A percentile compares a stretch with the other conserved stretches of the same genome.
Evolutionary conservation across 495 filamentous ascomycete species (phyloP).

Genomic region (Tuber umbilicatum): DNA sequence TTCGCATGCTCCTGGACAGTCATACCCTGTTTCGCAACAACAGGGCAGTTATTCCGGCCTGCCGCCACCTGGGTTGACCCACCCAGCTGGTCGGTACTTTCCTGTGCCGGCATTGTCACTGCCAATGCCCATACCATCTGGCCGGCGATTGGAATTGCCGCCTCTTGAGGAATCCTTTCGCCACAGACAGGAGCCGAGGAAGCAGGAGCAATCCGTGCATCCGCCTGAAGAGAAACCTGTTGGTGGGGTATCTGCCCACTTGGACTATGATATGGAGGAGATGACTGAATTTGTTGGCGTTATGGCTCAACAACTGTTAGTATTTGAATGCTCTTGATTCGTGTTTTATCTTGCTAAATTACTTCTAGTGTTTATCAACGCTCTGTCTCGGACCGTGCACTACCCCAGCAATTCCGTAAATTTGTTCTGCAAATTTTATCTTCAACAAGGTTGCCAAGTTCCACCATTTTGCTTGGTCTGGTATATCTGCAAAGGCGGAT

Average conservation of each 20-base stretch:
- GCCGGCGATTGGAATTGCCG: slow-evolving; percentile 31
- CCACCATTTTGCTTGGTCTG: slow-evolving; percentile 88
- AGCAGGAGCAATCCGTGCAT: slow-evolving; percentile 33
- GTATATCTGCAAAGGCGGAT: slow-evolving; percentile 81
- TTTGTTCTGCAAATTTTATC: slow-evolving; percentile 91
- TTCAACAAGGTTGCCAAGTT: slow-evolving; percentile 88
- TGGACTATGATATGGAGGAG: slow-evolving; percentile 97
- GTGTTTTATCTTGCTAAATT: slow-evolving; percentile 51
- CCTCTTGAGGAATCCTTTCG: slow-evolving; percentile 32
- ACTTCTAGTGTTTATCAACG: slow-evolving; percentile 49
- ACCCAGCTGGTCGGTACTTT: slow-evolving; percentile 36
- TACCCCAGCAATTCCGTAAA: slow-evolving; percentile 78
- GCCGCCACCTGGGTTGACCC: slow-evolving; percentile 38
- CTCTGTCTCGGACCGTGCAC: slow-evolving; percentile 43
- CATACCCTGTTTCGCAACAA: slow-evolving; percentile 31
- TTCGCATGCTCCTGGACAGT: slow-evolving; percentile 19
- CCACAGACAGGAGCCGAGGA: slow-evolving; percentile 34
- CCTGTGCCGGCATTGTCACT: slow-evolving; percentile 20
- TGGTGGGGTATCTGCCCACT: slow-evolving; percentile 87
- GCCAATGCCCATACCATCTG: slow-evolving; percentile 12
- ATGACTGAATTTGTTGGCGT: slow-evolving; percentile 98
- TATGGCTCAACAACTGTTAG: slow-evolving; percentile 74
- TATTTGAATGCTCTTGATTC: slow-evolving; percentile 41
- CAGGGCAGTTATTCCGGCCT: slow-evolving; percentile 38
- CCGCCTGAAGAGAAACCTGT: slow-evolving; percentile 39